Conservation (phyloP, 176 grass and related monocot genomes). For the Eragrostis nindensis region DNA sequence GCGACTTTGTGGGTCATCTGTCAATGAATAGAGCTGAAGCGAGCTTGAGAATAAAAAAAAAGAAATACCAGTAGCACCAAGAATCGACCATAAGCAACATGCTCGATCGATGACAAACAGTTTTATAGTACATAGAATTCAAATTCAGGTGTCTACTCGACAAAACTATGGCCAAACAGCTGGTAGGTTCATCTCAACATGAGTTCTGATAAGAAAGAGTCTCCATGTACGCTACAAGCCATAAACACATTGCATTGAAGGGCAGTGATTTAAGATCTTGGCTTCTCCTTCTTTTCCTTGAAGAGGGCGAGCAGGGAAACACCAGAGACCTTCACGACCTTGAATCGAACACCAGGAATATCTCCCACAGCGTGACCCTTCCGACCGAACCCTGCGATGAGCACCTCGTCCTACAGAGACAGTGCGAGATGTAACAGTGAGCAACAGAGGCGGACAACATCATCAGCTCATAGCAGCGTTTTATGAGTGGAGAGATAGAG, state of each 20-base stretch:
- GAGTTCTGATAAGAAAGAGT: background rate
- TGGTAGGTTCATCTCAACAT: slow-evolving; percentile 30
- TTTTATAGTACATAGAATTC: slow-evolving; percentile 26
- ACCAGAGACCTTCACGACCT: slow-evolving; percentile 77
- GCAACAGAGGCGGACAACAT: background rate
- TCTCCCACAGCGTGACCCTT: slow-evolving; percentile 77
- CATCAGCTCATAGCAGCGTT: too few species aligned
- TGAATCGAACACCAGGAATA: slow-evolving; percentile 72
- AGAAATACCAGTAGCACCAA: background rate
- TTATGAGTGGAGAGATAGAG: background rate
- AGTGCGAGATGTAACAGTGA: background rate
- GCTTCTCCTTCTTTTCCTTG: slow-evolving; percentile 95
- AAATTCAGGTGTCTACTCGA: slow-evolving; percentile 28
- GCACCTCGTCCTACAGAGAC: slow-evolving; percentile 64
- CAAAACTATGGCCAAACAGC: background rate
- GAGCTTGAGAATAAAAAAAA: too few species aligned
- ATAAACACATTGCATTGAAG: background rate
- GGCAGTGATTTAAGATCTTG: slow-evolving; percentile 53
- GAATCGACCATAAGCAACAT: background rate
- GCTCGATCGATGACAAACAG: background rate
- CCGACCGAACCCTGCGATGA: slow-evolving; percentile 80
- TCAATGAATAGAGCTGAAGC: too few species aligned
- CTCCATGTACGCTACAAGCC: background rate
- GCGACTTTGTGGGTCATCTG: too few species aligned
- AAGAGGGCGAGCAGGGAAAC: slow-evolving; percentile 78